Evolutionary conservation across 192 early-diverging fungal species (phyloP), one percentile per base, ranked within the genome.

Genomic region (Backusella circina): DNA sequence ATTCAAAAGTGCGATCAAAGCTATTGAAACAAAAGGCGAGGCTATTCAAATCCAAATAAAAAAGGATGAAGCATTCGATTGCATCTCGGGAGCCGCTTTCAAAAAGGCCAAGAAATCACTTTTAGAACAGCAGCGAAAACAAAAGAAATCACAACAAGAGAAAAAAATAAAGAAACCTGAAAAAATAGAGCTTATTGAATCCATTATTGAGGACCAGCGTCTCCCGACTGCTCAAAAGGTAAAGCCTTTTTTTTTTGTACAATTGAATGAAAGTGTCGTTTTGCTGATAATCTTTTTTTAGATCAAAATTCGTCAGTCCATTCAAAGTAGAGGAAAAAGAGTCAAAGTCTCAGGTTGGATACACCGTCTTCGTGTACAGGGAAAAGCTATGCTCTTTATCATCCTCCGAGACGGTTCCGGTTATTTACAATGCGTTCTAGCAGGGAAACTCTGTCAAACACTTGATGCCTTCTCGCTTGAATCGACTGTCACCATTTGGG

Each of bases 281-380:
- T 23, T 15, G n/a, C n/a, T 41, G 2, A 1, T 28, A 12, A 30
- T 13, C 0, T 32, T 9, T 2, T 31, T 51, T 57, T 41, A 89
- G 91, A 96, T 97, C 86, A 92, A 92, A 77, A 93, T 98, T 74
- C 74, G 85, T 71, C 82, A 96, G 36, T 78, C 85, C 26, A 79
- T 85, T 38, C 82, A 83, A 65, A 83, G 88, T 82, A 91, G 94
- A 70, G 91, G 88, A 51, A 87, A 83, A 72, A 90, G 97, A 66
- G 93, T 98, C 75, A 89, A 87, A 78, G 88, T 99, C 3, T 90
- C 87, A 26, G 98, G 97, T 33, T 99, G 98, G 98, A 95, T 99
- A 67, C 95, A 97, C 86, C 91, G 95, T 33, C 86, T 93, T 76
- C 94, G 98, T 70, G 92, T 93, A 44, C 98, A 99, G 83, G 97